Base-by-base conservation (phyloP, 202 grass and related monocot genomes). In the Zizania palustris region DNA sequence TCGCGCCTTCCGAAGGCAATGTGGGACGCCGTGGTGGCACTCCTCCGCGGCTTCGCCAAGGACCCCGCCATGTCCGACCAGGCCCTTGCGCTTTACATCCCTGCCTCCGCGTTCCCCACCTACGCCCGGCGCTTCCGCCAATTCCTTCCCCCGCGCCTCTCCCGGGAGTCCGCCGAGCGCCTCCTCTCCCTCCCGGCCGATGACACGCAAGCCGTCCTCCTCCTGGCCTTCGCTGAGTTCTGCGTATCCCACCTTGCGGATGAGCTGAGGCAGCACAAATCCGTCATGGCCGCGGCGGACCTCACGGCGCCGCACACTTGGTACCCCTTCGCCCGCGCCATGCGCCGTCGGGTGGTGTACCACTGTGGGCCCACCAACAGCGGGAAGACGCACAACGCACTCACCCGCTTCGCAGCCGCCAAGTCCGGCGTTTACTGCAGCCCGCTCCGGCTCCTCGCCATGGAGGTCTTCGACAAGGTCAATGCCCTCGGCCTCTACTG, bases 311-410 rank as follows among this genome's bases (percentile, higher is more conserved):
- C 94, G 15, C 91, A 94, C 45, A 78, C 87, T 9, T 97, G 94
- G 91, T 97, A 91, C 83, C 94, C 91, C 5, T 97, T 97, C 33
- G 94, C 94, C 6, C 94, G 91, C 7, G 94, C 94, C 71, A 97
- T 97, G 95, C 89, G 90, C 70, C 85, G 95, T 35, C 82, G 82
- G 35, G 61, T 97, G 12, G 76, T 97, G 15, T 97, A 97, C 85
- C 95, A 94, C 77, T 97, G 95, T n/a, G 89, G 95, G 15, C 89
- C 95, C 38, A 97, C 95, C 53, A 97, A 97, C 84, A 97, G 95
- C 14, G 91, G 95, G 60, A 97, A 97, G 85, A 97, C 95, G 37
- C 83, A 97, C 83, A 97, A 97, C 55, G 95, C 91, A 0, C 82
- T 97, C 51, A 67, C 76, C 42, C 95, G 95, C 72, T 94, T 88